phyloP scores from a whole-genome alignment of 768 basidiomycete species.

The Boletus huronensis region DNA sequence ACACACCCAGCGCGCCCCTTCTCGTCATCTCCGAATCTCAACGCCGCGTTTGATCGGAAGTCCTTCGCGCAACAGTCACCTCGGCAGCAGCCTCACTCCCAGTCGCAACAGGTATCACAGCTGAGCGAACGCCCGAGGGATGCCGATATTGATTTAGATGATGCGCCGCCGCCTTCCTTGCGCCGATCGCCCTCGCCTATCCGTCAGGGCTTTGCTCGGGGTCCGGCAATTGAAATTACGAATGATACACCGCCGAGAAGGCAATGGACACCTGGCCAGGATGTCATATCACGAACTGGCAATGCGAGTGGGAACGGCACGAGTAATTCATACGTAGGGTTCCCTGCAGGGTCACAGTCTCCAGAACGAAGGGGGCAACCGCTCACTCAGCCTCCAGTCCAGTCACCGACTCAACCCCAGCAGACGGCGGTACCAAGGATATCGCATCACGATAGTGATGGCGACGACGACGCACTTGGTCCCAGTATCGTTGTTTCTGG shows the following conservation, averaged over 20 bases:
- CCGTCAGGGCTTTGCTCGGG: conserved; percentile 13
- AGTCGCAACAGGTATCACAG: conserved; percentile 14
- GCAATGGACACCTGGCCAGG: conserved; percentile 27
- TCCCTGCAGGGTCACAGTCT: conserved; percentile 12
- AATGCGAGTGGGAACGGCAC: conserved; percentile 8
- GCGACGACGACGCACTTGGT: conserved; percentile 3
- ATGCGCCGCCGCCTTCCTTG: conserved; percentile 42
- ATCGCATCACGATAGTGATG: conserved; percentile 11
- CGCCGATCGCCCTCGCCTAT: conserved; percentile 35
- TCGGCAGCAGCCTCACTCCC: conserved; percentile 10
- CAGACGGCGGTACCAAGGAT: conserved; percentile 45
- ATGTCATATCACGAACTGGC: conserved; percentile 10
- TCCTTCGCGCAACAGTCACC: conserved; percentile 11
- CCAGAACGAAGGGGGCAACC: conserved; percentile 14
- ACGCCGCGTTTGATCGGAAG: conserved; percentile 23
- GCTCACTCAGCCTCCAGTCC: background rate
- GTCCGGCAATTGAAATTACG: conserved; percentile 31
- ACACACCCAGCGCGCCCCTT: conserved; percentile 10
- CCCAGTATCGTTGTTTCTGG: conserved; percentile 33
- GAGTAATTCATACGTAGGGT: conserved; percentile 2
- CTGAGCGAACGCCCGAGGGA: conserved; percentile 23
- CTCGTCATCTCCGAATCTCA: conserved; percentile 20
- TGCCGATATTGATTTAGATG: conserved; percentile 36
- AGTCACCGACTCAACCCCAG: conserved; percentile 2
- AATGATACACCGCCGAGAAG: conserved; percentile 26